A percentile compares a stretch with the other conserved stretches of the same genome.
phyloP scores from a whole-genome alignment of 257 asterid species.

The Haberlea rhodopensis region DNA sequence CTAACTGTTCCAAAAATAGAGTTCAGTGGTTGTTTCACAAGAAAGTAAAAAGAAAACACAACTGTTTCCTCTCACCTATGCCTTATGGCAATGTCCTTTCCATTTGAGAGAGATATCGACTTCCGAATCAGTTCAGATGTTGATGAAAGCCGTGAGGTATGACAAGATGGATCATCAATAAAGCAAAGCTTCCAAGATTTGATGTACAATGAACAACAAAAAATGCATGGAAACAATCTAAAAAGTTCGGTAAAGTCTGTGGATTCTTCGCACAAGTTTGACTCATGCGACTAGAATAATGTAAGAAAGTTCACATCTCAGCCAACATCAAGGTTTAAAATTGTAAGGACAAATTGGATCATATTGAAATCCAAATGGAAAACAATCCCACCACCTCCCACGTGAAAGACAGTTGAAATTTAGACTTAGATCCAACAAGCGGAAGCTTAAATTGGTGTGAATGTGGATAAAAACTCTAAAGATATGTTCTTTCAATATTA shows the following conservation, averaged over 20 bases:
- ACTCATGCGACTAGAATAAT: background rate
- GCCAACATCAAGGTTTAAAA: background rate
- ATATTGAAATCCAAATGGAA: background rate
- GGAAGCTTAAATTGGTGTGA: background rate
- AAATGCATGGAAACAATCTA: background rate
- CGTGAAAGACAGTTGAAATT: background rate
- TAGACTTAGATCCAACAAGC: background rate
- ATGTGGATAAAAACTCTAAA: background rate
- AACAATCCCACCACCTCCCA: background rate
- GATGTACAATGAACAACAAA: background rate
- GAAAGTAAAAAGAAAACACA: background rate
- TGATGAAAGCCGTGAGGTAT: too few species aligned
- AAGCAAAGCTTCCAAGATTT: background rate
- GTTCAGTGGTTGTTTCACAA: background rate
- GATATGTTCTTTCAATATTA: background rate
- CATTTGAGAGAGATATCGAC: background rate
- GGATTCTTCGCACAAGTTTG: background rate
- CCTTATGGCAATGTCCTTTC: background rate
- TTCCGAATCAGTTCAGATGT: too few species aligned
- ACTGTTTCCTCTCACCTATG: background rate
- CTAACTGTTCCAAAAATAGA: slow-evolving; percentile 29
- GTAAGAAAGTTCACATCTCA: background rate
- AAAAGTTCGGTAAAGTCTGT: background rate
- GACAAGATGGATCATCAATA: background rate
- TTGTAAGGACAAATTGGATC: background rate